Base-by-base conservation (phyloP, 1,284 basidiomycete genomes). In the Pascua sp. region DNA sequence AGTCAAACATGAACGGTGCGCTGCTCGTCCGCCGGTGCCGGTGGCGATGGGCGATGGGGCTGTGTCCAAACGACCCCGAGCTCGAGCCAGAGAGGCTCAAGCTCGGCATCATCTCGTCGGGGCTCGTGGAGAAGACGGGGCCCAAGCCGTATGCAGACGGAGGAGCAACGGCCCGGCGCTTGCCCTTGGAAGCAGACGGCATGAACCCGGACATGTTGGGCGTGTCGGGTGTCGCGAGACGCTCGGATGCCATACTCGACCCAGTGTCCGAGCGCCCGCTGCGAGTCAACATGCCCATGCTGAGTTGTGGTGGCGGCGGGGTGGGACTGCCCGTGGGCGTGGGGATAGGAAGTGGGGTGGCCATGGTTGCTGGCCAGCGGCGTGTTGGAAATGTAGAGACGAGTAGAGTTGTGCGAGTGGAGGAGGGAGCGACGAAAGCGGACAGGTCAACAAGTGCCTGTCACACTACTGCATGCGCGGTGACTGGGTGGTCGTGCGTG, bases 181-280 rank as follows among this genome's bases (percentile, higher is more conserved):
- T 50, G 49, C 15, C 18, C 24, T 32, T 32, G 24, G 24, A 32
- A 3, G 24, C 3, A 32, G 24, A 32, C 24, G 24, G 24, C 24
- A 32, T 32, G 24, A 32, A 32, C 24, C 24, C 24, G 24, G 24
- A 3, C 10, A 51, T 43, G 10, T 39, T 40, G 18, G 60, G 60
- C 5, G 56, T 59, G 24, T 57, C 47, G 8, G 61, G 61, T 5
- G 61, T 57, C 24, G 51, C 53, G 40, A 49, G 40, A 16, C 8
- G 16, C 15, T 51, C 62, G 42, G 53, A 32, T 32, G 24, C 24
- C 24, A 32, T 32, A 32, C 24, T 32, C 4, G 24, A 32, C 24
- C 24, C 24, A 32, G 24, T 32, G 24, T 32, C 24, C 24, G 24
- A 32, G 24, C 24, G 24, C 24, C 24, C 24, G 24, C 24, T 32